Conservation (phyloP, 1,284 basidiomycete genomes). For the Rhodotorula glutinis region DNA sequence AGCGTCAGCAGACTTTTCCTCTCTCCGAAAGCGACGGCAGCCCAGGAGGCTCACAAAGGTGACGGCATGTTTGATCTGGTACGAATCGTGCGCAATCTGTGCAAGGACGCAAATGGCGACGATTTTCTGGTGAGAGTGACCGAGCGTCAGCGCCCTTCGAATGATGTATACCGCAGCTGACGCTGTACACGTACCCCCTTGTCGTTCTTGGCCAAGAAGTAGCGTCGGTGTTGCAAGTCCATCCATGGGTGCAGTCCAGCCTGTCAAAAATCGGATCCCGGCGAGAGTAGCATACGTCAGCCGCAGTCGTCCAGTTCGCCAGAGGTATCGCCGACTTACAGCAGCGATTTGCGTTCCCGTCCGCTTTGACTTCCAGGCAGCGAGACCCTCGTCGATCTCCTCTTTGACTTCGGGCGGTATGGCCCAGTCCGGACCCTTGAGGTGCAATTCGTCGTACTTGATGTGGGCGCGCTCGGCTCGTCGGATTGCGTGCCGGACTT, state of each 20-base stretch:
- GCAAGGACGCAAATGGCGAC: conserved; percentile 36
- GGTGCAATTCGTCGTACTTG: conserved; percentile 28
- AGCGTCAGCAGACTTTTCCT: too few relatives aligned
- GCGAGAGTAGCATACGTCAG: background rate
- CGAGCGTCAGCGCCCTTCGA: background rate
- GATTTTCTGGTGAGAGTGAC: conserved; percentile 17
- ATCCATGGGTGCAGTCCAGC: conserved; percentile 32
- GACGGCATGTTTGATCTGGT: conserved; percentile 36
- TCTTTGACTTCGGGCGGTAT: conserved; percentile 13
- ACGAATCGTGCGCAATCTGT: conserved; percentile 25
- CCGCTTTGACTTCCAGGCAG: conserved; percentile 25
- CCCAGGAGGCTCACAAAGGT: conserved; percentile 24
- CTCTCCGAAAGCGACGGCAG: too few relatives aligned
- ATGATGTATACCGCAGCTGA: too few relatives aligned
- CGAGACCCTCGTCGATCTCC: conserved; percentile 31
- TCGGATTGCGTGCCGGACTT: conserved; percentile 30
- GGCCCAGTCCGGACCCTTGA: conserved; percentile 19
- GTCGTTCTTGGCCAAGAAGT: conserved; percentile 30
- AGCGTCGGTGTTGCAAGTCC: conserved; percentile 28
- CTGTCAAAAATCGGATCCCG: background rate
- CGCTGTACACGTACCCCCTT: conserved; percentile 18
- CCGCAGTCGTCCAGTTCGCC: too few relatives aligned
- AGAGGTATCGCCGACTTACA: conserved; percentile 10
- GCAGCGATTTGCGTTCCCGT: conserved; percentile 35
- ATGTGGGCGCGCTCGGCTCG: conserved; percentile 23